phyloP scores from a whole-genome alignment of 164 flowering plant genomes.

The Piper longum region DNA sequence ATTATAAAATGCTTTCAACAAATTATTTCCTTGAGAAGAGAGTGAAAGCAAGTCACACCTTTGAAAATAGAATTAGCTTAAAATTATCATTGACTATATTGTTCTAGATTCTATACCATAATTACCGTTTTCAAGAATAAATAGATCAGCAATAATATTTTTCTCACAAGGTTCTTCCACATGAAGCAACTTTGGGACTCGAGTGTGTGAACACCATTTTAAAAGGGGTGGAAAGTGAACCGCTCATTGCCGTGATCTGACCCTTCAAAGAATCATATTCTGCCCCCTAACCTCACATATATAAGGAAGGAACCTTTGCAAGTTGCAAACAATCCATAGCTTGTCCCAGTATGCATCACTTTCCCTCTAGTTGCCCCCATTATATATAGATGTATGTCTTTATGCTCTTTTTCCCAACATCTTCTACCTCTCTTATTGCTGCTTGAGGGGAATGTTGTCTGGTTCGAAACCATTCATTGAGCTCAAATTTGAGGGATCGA shows the following conservation, averaged over 20 bases:
- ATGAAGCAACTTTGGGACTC: not conserved
- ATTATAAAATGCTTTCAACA: not conserved
- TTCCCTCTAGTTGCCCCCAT: not conserved
- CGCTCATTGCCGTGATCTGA: not conserved
- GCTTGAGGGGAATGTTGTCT: slow-evolving; percentile 4
- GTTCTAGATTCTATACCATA: not conserved
- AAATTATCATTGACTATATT: not conserved
- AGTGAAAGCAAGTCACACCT: not conserved
- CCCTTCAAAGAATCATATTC: slow-evolving; percentile 1
- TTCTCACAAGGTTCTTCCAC: not conserved
- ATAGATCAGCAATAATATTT: not conserved
- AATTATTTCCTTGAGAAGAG: slow-evolving; percentile 1
- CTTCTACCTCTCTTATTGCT: slow-evolving; percentile 1
- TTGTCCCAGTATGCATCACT: no score
- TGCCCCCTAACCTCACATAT: not conserved
- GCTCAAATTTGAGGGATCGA: not conserved
- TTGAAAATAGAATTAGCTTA: not conserved
- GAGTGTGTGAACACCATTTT: not conserved
- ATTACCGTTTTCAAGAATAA: not conserved
- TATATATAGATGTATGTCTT: not conserved
- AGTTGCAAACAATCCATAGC: not conserved
- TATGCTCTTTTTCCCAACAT: not conserved
- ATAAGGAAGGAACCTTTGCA: not conserved
- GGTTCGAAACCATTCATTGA: slow-evolving; percentile 2
- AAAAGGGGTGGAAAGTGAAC: not conserved